A percentile compares a stretch with the other conserved stretches of the same genome.
Evolutionary conservation across 768 basidiomycete species (phyloP).

Genomic region (Phaeotremella fagi): DNA sequence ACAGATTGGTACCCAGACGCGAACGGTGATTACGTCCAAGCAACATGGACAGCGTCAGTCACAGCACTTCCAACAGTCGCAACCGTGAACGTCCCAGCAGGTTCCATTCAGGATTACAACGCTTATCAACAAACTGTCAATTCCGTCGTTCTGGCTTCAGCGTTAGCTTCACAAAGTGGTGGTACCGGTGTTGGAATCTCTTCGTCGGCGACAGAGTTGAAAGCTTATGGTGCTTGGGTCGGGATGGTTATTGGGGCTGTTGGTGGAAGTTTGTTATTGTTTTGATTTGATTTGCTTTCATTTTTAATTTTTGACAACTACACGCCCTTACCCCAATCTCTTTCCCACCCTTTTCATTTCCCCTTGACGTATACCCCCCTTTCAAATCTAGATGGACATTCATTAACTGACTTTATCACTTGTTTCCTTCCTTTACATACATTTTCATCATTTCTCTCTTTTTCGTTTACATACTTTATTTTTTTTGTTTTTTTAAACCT

Average conservation of each 20-base stretch:
- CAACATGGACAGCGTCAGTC: constrained; percentile 35
- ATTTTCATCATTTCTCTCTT: too few relatives aligned
- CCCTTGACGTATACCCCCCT: too few relatives aligned
- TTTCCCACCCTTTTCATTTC: too few relatives aligned
- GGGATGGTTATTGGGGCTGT: constrained; percentile 12
- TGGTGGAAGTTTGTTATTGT: constrained; percentile 9
- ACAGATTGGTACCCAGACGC: constrained; percentile 31
- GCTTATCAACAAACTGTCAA: constrained; percentile 34
- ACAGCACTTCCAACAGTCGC: constrained; percentile 32
- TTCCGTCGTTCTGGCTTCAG: constrained; percentile 26
- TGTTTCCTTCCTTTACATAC: too few relatives aligned
- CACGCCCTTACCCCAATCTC: too few relatives aligned
- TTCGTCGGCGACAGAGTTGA: neutral
- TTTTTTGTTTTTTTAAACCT: too few relatives aligned
- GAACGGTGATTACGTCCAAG: constrained; percentile 29
- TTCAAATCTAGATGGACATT: too few relatives aligned
- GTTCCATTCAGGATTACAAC: constrained; percentile 34
- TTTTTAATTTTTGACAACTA: too few relatives aligned
- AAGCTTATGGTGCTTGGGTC: constrained; percentile 4
- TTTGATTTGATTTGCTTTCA: too few relatives aligned
- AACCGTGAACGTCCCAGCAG: constrained; percentile 31
- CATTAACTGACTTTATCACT: too few relatives aligned
- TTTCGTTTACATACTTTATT: too few relatives aligned
- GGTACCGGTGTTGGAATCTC: neutral
- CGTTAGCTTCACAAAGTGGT: constrained; percentile 7